phyloP scores from a whole-genome alignment of 352 stramenopile species.

The Plasmopara halstedii region DNA sequence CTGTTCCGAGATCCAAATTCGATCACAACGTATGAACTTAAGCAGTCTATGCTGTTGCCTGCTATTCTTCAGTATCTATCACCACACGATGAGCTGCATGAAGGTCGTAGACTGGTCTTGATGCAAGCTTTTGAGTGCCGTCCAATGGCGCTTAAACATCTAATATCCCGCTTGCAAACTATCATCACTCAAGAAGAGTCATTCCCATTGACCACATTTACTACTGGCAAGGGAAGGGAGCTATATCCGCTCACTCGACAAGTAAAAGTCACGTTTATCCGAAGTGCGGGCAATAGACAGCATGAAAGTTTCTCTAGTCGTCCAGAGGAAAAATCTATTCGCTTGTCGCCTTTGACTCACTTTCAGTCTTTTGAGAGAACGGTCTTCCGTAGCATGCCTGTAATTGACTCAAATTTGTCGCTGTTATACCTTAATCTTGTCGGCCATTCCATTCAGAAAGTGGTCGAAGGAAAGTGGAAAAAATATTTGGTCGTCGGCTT shows the following conservation, averaged over 20 bases:
- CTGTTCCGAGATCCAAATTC: constrained; percentile 67
- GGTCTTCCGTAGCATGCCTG: constrained; percentile 51
- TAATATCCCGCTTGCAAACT: constrained; percentile 55
- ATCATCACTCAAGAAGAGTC: constrained; percentile 72
- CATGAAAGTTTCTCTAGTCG: constrained; percentile 1
- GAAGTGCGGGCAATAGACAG: constrained; percentile 7
- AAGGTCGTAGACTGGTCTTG: constrained; percentile 26
- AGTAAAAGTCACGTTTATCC: constrained; percentile 46
- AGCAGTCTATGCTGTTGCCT: constrained; percentile 66
- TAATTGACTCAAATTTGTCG: constrained; percentile 42
- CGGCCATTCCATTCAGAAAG: constrained; percentile 63
- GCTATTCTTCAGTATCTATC: constrained; percentile 51
- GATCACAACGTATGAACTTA: constrained; percentile 82
- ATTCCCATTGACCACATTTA: constrained; percentile 56
- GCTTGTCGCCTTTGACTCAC: constrained; percentile 67
- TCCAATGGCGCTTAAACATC: constrained; percentile 41
- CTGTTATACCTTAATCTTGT: constrained; percentile 61
- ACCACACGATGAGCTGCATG: constrained; percentile 24
- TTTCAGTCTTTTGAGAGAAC: constrained; percentile 86
- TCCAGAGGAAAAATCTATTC: constrained; percentile 34
- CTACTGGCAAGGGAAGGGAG: constrained; percentile 56
- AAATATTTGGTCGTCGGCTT: constrained; percentile 69
- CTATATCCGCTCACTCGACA: constrained; percentile 70
- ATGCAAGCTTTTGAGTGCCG: constrained; percentile 40
- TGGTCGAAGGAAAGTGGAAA: constrained; percentile 73